Evolutionary conservation across 169 alveolate species (phyloP).

Genomic region (Plasmodium gonderi): DNA sequence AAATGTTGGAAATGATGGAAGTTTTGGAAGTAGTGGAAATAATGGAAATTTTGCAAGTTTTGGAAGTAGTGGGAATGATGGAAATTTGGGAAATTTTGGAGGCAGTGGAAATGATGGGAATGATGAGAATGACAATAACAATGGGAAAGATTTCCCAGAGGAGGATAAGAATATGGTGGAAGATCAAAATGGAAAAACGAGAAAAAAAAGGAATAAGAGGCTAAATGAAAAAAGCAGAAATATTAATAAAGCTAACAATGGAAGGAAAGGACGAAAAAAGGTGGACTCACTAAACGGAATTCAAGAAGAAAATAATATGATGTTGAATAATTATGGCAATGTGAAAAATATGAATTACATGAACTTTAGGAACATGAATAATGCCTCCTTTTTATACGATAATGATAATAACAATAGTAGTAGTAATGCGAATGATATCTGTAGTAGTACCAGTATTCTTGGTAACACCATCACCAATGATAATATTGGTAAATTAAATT

Average conservation of each 20-base stretch:
- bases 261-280: conserved; percentile 6
- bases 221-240: conserved; percentile 54
- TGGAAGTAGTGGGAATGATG: not conserved
- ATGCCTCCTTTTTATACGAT: not conserved
- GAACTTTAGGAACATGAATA: not conserved
- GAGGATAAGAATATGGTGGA: conserved; percentile 14
- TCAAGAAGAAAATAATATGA: conserved; percentile 17
- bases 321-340: not conserved
- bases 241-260: conserved; percentile 23
- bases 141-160: not conserved
- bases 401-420: no score
- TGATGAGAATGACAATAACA: not conserved
- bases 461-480: no score
- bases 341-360: not conserved
- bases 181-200: not conserved
- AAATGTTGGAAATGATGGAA: not conserved
- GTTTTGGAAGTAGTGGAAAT: not conserved
- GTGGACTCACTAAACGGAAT: not conserved
- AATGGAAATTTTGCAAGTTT: not conserved
- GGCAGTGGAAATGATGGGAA: not conserved
- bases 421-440: no score
- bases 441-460: no score
- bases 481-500: not conserved
- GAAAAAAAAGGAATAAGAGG: conserved; percentile 13
- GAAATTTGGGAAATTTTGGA: not conserved